Conservation (phyloP, 2,329 filamentous ascomycete species). For the Neofusicoccum laricinum region DNA sequence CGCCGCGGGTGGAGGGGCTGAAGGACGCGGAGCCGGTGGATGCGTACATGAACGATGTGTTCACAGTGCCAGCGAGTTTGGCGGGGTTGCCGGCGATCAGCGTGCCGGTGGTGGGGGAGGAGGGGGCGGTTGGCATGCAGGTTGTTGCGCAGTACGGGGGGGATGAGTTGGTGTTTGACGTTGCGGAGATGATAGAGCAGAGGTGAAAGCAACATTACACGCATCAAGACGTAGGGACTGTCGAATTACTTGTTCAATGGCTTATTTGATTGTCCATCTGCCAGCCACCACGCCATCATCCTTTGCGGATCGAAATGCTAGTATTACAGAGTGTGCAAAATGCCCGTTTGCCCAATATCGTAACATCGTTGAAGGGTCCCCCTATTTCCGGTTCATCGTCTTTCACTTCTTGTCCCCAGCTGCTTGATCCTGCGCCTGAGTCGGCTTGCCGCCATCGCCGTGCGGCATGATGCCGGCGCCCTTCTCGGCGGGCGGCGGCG, state of each 20-base stretch:
- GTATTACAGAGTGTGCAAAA: not conserved
- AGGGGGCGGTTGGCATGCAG: slow-evolving; percentile 60
- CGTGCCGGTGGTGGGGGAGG: slow-evolving; percentile 59
- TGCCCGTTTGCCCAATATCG: not conserved
- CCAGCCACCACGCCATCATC: not conserved
- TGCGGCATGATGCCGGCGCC: not conserved
- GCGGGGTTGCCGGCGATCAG: slow-evolving; percentile 88
- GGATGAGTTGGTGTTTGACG: slow-evolving; percentile 61
- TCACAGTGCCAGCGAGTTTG: slow-evolving; percentile 91
- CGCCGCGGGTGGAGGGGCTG: slow-evolving; percentile 60
- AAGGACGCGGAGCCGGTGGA: slow-evolving; percentile 52
- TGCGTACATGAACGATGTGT: slow-evolving; percentile 88
- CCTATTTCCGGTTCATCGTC: not conserved
- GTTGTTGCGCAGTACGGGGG: slow-evolving; percentile 80
- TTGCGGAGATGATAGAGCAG: slow-evolving; percentile 49
- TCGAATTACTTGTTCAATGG: not conserved
- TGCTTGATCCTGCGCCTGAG: not conserved
- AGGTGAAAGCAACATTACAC: not conserved
- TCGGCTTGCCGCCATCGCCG: not conserved
- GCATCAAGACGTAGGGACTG: not conserved
- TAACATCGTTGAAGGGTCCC: not conserved
- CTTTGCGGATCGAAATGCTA: not conserved
- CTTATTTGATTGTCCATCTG: not conserved
- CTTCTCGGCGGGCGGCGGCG: slow-evolving; percentile 6
- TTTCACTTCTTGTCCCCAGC: not conserved